Evolutionary conservation across 1,284 basidiomycete species (phyloP).

Genomic region (Rhodotorula sp.): DNA sequence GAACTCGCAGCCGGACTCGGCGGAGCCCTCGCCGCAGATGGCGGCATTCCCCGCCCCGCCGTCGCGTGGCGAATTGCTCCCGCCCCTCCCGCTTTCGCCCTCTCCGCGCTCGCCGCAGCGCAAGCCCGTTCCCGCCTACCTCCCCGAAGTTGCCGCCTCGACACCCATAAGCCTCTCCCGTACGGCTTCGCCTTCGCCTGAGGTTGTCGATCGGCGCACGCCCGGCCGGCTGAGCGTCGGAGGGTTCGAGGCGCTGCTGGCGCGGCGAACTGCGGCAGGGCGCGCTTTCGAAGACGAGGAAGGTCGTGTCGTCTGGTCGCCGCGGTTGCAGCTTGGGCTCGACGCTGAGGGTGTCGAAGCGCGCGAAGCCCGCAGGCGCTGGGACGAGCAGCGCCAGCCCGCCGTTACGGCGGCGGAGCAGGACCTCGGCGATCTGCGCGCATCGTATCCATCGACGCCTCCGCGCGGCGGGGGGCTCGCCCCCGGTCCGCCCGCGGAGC

Average conservation of each 20-base stretch:
- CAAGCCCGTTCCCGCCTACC: conserved; percentile 13
- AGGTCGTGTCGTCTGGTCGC: conserved; percentile 13
- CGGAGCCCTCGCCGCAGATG: conserved; percentile 3
- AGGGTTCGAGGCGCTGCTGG: conserved; percentile 27
- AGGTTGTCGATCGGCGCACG: background rate
- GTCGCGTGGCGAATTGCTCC: background rate
- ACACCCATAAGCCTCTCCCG: background rate
- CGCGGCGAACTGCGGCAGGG: background rate
- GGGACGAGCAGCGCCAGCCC: background rate
- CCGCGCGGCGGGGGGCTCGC: background rate
- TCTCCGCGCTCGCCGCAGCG: conserved; percentile 2
- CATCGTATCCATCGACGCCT: too few species aligned
- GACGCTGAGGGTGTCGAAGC: conserved; percentile 13
- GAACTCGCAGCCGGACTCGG: background rate
- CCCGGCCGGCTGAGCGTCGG: conserved; percentile 19
- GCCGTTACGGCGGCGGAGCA: too few species aligned
- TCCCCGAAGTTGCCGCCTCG: background rate
- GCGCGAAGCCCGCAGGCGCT: conserved; percentile 7
- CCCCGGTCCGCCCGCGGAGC: background rate
- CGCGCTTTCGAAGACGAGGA: background rate
- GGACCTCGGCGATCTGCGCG: background rate
- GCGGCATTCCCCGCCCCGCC: conserved; percentile 1
- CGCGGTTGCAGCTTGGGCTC: conserved; percentile 15
- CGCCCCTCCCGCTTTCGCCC: background rate
- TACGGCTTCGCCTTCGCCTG: background rate